Base-by-base conservation (phyloP, 768 basidiomycete species). In the Lactarius hatsudake region DNA sequence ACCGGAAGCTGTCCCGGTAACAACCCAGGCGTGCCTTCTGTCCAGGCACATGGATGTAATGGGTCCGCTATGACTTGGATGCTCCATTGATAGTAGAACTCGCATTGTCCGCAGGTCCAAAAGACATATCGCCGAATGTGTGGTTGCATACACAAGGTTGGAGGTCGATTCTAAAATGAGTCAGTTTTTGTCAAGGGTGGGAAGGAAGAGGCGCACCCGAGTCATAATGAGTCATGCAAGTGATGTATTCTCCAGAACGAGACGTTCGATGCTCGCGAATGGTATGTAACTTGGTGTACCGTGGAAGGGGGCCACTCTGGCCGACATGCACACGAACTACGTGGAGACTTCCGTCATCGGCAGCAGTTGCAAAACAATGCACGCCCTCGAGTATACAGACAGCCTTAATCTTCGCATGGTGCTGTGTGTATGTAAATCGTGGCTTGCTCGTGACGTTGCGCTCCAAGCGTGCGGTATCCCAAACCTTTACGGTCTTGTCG, bases 401-500 rank as follows among this genome's bases (percentile, higher is more conserved):
- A 30, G 79, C 78, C 64, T 86, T 85, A 51, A 89, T 79, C 20
- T 83, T 82, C 0, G 90, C 88, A 71, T 93, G 87, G 72, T 90
- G 86, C 59, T 88, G 84, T n/a, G 80, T 79, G 67, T 82, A 81
- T 42, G 79, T 79, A 51, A 79, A 73, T 66, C 81, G 64, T 72
- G 78, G 79, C 79, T 93, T 93, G 74, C 90, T 90, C 26, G 95
- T 93, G 20, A 97, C 93, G 76, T 94, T 98, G 64, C 96, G 84
- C 74, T 98, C 96, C 55, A 98, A 81, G n/a, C 94, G 82, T 9
- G 93, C 91, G 1, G 94, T 90, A 70, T 94, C 91, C 94, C 94
- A 97, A 51, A 92, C 83, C 75, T 94, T 96, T 73, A 96, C 87
- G 0, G 92, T 95, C 79, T 92, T 93, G 76, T 98, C 96, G 69